These are phyloP conservation scores for Hondaea fermentalgiana DNA, from an alignment of 108 stramenopile genomes.

Conservation along the genomic window DNA sequence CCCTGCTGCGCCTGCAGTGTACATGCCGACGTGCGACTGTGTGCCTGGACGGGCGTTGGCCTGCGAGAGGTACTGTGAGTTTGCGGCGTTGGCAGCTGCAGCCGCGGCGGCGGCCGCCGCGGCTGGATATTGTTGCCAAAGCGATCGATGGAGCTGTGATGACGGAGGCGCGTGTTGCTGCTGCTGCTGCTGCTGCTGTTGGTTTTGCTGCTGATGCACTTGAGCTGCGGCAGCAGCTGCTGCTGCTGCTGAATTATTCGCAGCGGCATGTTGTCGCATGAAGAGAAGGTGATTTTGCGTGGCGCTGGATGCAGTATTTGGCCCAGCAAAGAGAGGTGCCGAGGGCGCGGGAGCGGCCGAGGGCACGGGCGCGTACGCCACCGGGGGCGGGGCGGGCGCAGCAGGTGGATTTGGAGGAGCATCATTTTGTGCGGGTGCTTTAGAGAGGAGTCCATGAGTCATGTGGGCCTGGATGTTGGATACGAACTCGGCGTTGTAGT, in stretches of 20 bases:
- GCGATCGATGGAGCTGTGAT: background rate
- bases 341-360: background rate
- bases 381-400: too few relatives aligned
- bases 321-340: background rate
- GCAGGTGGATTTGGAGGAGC: background rate
- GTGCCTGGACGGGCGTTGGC: background rate
- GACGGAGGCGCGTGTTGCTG: background rate
- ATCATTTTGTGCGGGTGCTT: background rate
- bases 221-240: background rate
- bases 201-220: background rate
- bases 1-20: background rate
- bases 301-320: background rate
- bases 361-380: too few relatives aligned
- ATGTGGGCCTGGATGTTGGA: background rate
- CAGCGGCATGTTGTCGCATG: background rate
- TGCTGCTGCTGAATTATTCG: background rate
- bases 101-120: background rate
- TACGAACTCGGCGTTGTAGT: background rate
- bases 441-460: background rate
- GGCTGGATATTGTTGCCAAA: background rate
- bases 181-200: background rate
- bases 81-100: background rate
- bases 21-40: background rate
- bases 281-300: background rate
- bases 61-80: too few relatives aligned